A percentile compares a stretch with the other conserved stretches of the same genome.
phyloP scores from a whole-genome alignment of 192 early-diverging fungal genomes.

The Linnemannia zychae region DNA sequence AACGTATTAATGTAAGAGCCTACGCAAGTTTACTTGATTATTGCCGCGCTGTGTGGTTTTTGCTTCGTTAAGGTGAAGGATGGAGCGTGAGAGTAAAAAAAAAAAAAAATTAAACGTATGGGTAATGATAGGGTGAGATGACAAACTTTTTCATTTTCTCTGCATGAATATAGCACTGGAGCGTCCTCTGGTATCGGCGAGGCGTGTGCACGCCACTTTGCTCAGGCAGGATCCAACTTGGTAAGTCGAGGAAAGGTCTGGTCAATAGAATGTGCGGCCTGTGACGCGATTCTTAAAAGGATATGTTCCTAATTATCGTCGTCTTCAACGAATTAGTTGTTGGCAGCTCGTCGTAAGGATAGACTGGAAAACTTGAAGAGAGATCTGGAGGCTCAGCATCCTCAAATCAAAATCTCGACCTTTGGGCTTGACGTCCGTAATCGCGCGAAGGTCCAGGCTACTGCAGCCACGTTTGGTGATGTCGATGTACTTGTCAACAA shows the following conservation, averaged over 20 bases:
- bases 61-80: background rate
- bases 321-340: conserved; percentile 34
- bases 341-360: conserved; percentile 77
- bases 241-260: conserved; percentile 30
- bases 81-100: background rate
- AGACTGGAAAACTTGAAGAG: conserved; percentile 70
- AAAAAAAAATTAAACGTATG: background rate
- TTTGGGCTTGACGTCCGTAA: conserved; percentile 82
- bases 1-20: conserved; percentile 54
- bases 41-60: no score
- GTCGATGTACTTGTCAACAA: conserved; percentile 93
- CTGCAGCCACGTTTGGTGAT: conserved; percentile 69
- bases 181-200: conserved; percentile 80
- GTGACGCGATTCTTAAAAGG: no score
- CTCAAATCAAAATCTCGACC: conserved; percentile 67
- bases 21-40: no score
- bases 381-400: conserved; percentile 61
- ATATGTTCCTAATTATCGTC: background rate
- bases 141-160: no score
- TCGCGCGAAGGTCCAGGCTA: conserved; percentile 62
- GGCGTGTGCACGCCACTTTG: conserved; percentile 78
- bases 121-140: background rate
- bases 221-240: conserved; percentile 70
- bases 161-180: conserved; percentile 64
- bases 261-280: no score